Base-by-base conservation (phyloP, 805 yeast genomes). In the Candida argentea region DNA sequence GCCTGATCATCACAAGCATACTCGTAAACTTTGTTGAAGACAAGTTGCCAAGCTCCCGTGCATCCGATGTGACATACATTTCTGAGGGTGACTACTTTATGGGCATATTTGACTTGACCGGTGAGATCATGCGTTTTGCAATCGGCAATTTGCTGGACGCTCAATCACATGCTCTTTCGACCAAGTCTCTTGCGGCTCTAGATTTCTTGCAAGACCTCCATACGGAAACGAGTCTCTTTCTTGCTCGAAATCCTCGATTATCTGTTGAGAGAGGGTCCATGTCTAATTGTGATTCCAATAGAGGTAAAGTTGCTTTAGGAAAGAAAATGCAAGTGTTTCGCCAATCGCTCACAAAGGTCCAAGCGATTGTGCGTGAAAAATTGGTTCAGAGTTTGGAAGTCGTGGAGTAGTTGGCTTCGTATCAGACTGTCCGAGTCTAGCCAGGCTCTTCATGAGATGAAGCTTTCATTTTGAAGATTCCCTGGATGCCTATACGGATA, bases 91-190 rank as follows among this genome's bases (percentile, higher is more conserved):
- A 61, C 36, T 60, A 50, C 34, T 38, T 59, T 16, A 46, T 60
- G 44, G 67, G 67, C 1, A 27, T 59, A n/a, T 46, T 61, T 33
- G 67, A 61, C 33, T 32, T 57, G 26, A 57, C 66, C 0, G 67
- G 67, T 1, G 67, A 61, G 29, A 44, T 61, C 9, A 60, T 61
- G 66, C 34, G 63, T 17, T 54, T 49, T 29, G 48, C 61, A 8
- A 55, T 61, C 11, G 32, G 47, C n/a, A 44, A 54, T 27, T 33
- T 49, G 36, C 35, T 30, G 25, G 31, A 18, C 11, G 30, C 30
- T 13, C 7, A 18, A 8, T n/a, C n/a, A n/a, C n/a, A n/a, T n/a
- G n/a, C n/a, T n/a, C 20, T 18, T 18, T 18, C 20, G 7, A 18
- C 20, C 7, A 18, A 10, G 20, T 18, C 20, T 18, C 10, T 18